phyloP scores from a whole-genome alignment of 306 rosid species.

The Alnus rubra region DNA sequence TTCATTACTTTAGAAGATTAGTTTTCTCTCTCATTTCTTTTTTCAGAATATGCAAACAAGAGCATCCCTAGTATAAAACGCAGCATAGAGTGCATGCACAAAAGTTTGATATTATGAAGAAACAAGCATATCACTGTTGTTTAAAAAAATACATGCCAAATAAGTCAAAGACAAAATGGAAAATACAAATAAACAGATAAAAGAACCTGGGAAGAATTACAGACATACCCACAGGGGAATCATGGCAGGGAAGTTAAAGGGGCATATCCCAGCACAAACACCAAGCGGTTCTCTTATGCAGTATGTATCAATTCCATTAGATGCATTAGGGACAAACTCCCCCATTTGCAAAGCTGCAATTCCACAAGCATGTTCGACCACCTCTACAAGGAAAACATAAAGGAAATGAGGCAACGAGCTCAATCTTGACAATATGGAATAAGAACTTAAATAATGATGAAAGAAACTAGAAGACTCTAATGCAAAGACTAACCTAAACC shows the following conservation, averaged over 20 bases:
- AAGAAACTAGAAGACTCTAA: constrained; percentile 20
- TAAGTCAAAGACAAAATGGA: constrained; percentile 1
- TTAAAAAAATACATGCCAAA: not conserved
- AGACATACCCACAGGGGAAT: constrained; percentile 72
- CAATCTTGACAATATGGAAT: constrained; percentile 2
- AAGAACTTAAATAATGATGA: constrained; percentile 11
- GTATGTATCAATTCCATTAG: constrained; percentile 66
- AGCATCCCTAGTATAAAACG: constrained; percentile 7
- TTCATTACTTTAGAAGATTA: constrained; percentile 20
- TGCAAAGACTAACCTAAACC: constrained; percentile 65
- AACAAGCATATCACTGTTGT: not conserved
- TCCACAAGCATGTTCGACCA: constrained; percentile 76
- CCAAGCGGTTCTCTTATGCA: constrained; percentile 81
- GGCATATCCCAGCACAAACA: constrained; percentile 84
- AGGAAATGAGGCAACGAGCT: constrained; percentile 15
- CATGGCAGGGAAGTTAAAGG: constrained; percentile 60
- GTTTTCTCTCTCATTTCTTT: not conserved
- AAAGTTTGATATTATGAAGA: not conserved
- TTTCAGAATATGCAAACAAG: constrained; percentile 12
- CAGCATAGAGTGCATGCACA: not conserved
- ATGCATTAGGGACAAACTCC: constrained; percentile 65
- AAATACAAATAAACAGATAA: constrained; percentile 17
- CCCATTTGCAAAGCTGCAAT: constrained; percentile 68
- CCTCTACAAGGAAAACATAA: constrained; percentile 46
- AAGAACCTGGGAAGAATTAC: constrained; percentile 4